Evolutionary conservation across 1,284 basidiomycete species (phyloP).

Genomic region (Rhodotorula sp.): DNA sequence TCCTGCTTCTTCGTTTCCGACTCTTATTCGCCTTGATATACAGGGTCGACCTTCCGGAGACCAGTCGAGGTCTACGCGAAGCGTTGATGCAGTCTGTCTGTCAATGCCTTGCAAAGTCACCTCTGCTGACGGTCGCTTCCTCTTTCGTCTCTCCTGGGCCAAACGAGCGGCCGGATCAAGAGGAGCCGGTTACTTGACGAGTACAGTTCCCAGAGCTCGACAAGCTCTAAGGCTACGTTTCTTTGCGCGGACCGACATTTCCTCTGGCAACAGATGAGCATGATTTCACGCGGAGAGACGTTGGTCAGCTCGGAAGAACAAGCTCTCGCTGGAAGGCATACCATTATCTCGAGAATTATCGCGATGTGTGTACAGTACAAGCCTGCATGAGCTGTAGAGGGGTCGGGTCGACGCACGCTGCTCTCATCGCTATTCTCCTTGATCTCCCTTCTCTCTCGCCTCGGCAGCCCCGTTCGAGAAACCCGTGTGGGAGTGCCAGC

Average conservation of each 20-base stretch:
- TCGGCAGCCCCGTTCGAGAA: neutral
- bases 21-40: conserved; percentile 45
- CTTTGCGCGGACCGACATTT: no score
- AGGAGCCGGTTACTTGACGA: neutral
- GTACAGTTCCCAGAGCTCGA: neutral
- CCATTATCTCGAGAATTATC: no score
- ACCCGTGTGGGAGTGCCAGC: neutral
- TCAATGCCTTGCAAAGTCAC: no score
- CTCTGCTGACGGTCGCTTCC: no score
- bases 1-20: no score
- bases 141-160: no score
- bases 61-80: conserved; percentile 33
- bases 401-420: no score
- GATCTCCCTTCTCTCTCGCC: neutral
- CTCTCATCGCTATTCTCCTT: neutral
- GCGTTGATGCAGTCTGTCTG: neutral
- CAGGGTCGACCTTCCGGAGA: conserved; percentile 51
- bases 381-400: no score
- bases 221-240: no score
- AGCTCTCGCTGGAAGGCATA: no score
- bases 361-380: no score
- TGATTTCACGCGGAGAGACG: neutral
- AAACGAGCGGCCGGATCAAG: neutral
- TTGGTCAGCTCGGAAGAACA: no score
- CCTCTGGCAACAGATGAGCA: neutral